phyloP scores from a whole-genome alignment of 1,284 basidiomycete genomes.

The Austroboletus olivaceoglutinosus region DNA sequence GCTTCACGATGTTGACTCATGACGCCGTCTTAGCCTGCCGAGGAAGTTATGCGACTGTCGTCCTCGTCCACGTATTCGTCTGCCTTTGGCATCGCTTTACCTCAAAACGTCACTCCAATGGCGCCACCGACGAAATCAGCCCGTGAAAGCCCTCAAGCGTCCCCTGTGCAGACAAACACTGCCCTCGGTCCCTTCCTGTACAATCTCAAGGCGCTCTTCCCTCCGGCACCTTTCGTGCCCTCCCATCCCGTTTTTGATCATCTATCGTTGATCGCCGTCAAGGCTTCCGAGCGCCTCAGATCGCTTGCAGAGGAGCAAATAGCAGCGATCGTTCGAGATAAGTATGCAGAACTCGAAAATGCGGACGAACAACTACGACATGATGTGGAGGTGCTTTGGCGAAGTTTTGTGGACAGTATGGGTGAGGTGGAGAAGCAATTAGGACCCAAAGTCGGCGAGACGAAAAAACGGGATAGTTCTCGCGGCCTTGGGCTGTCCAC shows the following conservation, averaged over 20 bases:
- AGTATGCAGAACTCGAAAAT: conserved; percentile 55
- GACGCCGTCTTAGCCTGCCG: conserved; percentile 42
- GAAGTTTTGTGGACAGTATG: conserved; percentile 52
- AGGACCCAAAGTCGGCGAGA: conserved; percentile 18
- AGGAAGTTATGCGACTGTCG: conserved; percentile 44
- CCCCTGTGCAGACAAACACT: conserved; percentile 35
- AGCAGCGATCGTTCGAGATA: conserved; percentile 51
- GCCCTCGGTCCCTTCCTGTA: conserved; percentile 43
- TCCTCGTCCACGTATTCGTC: conserved; percentile 51
- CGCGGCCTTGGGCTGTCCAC: conserved; percentile 21
- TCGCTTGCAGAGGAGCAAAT: conserved; percentile 59
- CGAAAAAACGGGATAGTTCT: conserved; percentile 22
- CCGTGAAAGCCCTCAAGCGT: conserved; percentile 22
- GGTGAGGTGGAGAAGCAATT: conserved; percentile 46
- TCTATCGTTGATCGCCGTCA: conserved; percentile 56
- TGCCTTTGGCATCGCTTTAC: conserved; percentile 51
- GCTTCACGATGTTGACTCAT: conserved; percentile 12
- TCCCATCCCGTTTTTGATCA: conserved; percentile 69
- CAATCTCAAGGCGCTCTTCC: conserved; percentile 56
- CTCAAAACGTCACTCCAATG: conserved; percentile 25
- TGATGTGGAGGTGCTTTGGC: conserved; percentile 66
- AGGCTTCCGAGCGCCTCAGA: conserved; percentile 55
- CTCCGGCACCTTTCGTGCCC: conserved; percentile 73
- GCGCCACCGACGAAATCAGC: conserved; percentile 13
- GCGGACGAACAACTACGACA: conserved; percentile 54